A percentile compares a stretch with the other conserved stretches of the same genome.
phyloP scores from a whole-genome alignment of 1,139 yeast species.

The Yamadazyma diddensiae region DNA sequence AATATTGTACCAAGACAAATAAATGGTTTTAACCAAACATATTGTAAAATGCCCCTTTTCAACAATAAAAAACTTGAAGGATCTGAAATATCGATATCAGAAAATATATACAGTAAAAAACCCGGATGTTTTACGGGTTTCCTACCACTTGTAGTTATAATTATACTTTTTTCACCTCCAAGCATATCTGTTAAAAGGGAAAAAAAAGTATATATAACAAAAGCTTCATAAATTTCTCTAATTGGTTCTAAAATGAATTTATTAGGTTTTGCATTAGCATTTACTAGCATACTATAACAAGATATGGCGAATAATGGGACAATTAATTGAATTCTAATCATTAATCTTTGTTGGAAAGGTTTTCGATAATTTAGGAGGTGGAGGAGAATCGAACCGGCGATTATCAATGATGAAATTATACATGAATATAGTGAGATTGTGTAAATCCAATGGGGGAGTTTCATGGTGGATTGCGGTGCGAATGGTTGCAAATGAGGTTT shows the following conservation, averaged over 20 bases:
- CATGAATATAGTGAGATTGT: constrained; percentile 33
- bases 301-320: constrained; percentile 57
- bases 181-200: constrained; percentile 75
- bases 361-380: constrained; percentile 69
- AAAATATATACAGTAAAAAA: constrained; percentile 45
- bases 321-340: constrained; percentile 74
- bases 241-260: constrained; percentile 66
- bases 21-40: constrained; percentile 91
- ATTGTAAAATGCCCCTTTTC: constrained; percentile 86
- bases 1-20: constrained; percentile 58
- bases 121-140: constrained; percentile 75
- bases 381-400: constrained; percentile 27
- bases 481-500: no score
- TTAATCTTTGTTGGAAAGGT: constrained; percentile 83
- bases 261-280: constrained; percentile 33
- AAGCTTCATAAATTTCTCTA: constrained; percentile 91
- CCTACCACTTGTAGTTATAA: constrained; percentile 70
- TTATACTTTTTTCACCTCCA: constrained; percentile 89
- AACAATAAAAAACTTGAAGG: constrained; percentile 74
- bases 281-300: constrained; percentile 51
- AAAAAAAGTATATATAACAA: constrained; percentile 91
- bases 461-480: neutral
- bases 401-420: constrained; percentile 30
- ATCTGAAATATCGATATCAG: constrained; percentile 77
- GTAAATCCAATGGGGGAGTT: constrained; percentile 34